Evolutionary conservation across 73 alveolate genomes (phyloP).

Genomic region (Loxodes magnus): DNA sequence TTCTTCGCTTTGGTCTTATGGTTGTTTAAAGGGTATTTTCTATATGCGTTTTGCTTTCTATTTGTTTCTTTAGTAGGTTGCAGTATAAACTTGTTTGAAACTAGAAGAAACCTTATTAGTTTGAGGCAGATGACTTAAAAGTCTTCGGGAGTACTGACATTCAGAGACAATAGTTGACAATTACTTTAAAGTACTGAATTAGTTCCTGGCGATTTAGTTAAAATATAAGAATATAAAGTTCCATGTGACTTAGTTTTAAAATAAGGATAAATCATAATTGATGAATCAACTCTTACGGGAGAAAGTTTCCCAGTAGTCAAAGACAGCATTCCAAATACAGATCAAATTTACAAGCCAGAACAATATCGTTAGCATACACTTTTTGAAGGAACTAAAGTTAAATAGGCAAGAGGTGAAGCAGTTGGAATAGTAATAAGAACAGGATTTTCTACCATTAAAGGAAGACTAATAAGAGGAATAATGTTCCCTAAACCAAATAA

Average conservation of each 20-base stretch:
- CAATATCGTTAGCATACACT: conserved; percentile 56
- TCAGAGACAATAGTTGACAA: conserved; percentile 22
- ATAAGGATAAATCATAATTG: conserved; percentile 69
- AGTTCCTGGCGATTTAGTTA: conserved; percentile 90
- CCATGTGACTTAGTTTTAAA: conserved; percentile 81
- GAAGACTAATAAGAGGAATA: conserved; percentile 50
- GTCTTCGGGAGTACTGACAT: conserved; percentile 51
- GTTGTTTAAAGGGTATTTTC: conserved; percentile 65
- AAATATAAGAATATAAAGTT: conserved; percentile 59
- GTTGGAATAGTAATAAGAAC: conserved; percentile 47
- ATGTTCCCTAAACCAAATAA: conserved; percentile 51
- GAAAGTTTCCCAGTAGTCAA: conserved; percentile 83
- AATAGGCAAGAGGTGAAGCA: conserved; percentile 27
- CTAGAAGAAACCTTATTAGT: conserved; percentile 55
- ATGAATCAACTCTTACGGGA: conserved; percentile 94
- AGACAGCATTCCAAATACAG: conserved; percentile 51
- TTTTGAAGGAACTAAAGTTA: conserved; percentile 88
- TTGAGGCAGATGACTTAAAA: conserved; percentile 76
- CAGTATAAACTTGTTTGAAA: conserved; percentile 56
- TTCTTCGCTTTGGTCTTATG: conserved; percentile 50
- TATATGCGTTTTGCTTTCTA: conserved; percentile 72
- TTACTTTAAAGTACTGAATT: conserved; percentile 30
- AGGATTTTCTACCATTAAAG: conserved; percentile 54
- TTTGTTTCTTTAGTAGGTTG: conserved; percentile 56
- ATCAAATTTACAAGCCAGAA: conserved; percentile 11